Evolutionary conservation across 2,329 filamentous ascomycete genomes (phyloP).

Genomic region (Metarhizium rileyi): DNA sequence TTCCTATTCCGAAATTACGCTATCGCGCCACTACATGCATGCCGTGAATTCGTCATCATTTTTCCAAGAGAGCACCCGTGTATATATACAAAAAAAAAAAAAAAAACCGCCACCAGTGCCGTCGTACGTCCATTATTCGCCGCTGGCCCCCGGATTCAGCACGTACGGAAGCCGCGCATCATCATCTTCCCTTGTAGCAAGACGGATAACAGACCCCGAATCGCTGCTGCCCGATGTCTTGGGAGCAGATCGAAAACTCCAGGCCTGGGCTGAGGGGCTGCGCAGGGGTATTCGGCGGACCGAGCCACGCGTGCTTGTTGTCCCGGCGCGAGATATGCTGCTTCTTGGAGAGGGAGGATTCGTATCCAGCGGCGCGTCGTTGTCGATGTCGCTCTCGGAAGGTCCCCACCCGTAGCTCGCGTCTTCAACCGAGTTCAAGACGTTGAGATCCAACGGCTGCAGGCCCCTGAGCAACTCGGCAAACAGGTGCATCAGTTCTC

Average conservation of each 20-base stretch:
- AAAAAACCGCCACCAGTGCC: no score
- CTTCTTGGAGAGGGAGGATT: constrained; percentile 30
- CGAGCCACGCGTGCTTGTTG: constrained; percentile 23
- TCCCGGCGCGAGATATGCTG: constrained; percentile 18
- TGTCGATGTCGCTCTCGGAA: constrained; percentile 34
- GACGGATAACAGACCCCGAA: constrained; percentile 37
- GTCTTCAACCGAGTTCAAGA: constrained; percentile 31
- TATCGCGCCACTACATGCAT: no score
- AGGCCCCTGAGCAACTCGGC: constrained; percentile 71
- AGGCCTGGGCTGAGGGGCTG: constrained; percentile 32
- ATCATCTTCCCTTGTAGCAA: constrained; percentile 29
- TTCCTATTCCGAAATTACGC: no score
- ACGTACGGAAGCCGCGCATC: constrained; percentile 25
- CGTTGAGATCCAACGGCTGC: constrained; percentile 47
- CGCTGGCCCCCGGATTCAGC: constrained; percentile 24
- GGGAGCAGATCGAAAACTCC: constrained; percentile 41
- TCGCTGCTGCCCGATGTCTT: constrained; percentile 36
- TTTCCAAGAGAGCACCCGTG: neutral
- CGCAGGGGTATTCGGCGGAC: constrained; percentile 18
- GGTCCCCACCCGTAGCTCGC: constrained; percentile 14
- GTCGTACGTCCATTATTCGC: constrained; percentile 2
- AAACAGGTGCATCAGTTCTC: constrained; percentile 73
- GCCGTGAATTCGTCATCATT: neutral
- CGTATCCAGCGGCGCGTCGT: constrained; percentile 34
- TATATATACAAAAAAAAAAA: neutral